Evolutionary conservation across 208 protist species (phyloP).

Genomic region (Trypanosomatidae sp.): DNA sequence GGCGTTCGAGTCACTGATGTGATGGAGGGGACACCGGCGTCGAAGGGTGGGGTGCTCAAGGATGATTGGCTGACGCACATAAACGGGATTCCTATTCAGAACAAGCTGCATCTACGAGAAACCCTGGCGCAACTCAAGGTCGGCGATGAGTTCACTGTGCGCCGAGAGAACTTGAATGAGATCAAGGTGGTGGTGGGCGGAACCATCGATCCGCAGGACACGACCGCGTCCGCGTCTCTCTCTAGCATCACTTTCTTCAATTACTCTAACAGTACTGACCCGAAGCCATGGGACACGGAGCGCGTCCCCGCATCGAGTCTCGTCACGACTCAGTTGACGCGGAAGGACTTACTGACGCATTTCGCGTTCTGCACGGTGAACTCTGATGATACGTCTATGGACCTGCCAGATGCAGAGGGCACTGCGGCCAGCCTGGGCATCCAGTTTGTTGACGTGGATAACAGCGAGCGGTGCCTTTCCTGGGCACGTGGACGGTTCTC

Average conservation of each 20-base stretch:
- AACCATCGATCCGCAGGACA: slow-evolving; percentile 66
- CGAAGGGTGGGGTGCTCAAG: slow-evolving; percentile 77
- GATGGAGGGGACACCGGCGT: slow-evolving; percentile 73
- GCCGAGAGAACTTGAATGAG: slow-evolving; percentile 84
- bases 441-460: slow-evolving; percentile 76
- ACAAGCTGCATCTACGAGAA: slow-evolving; percentile 84
- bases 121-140: slow-evolving; percentile 56
- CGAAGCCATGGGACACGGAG: slow-evolving; percentile 72
- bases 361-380: slow-evolving; percentile 68
- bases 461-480: slow-evolving; percentile 40
- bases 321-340: slow-evolving; percentile 29
- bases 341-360: slow-evolving; percentile 55
- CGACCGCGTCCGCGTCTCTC: slow-evolving; percentile 45
- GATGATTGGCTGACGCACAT: slow-evolving; percentile 92
- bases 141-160: slow-evolving; percentile 82
- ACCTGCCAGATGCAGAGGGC: slow-evolving; percentile 36
- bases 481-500: slow-evolving; percentile 75
- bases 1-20: slow-evolving; percentile 88
- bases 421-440: slow-evolving; percentile 52
- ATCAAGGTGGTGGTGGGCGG: slow-evolving; percentile 86
- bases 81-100: slow-evolving; percentile 61
- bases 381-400: slow-evolving; percentile 7
- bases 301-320: slow-evolving; percentile 25
- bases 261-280: slow-evolving; percentile 37
- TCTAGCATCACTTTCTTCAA: slow-evolving; percentile 84